Percentiles rank a stretch among this genome's conserved stretches.
phyloP scores from a whole-genome alignment of 352 stramenopile species.

The Phytophthora quininea region DNA sequence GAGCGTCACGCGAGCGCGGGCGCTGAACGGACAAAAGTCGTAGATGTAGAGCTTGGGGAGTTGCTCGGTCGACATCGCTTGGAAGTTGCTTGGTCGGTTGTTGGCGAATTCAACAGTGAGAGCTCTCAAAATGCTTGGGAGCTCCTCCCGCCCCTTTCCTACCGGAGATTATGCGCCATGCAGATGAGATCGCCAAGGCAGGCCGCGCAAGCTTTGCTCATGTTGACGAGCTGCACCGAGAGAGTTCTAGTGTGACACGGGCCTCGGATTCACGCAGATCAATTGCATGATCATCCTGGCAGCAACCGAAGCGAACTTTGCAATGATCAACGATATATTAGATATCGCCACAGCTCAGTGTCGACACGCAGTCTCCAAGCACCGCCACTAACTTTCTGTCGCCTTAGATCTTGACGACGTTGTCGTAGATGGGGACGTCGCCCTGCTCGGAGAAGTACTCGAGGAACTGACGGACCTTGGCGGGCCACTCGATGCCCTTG shows the following conservation, averaged over 20 bases:
- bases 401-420: constrained; percentile 52
- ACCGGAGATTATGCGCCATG: background rate
- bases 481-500: constrained; percentile 54
- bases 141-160: background rate
- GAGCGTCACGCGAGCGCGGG: constrained; percentile 46
- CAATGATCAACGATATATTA: background rate
- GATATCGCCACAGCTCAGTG: background rate
- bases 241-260: background rate
- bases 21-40: constrained; percentile 52
- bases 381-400: background rate
- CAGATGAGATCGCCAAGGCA: background rate
- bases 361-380: background rate
- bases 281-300: background rate
- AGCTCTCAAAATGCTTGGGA: no score
- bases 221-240: background rate
- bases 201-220: background rate
- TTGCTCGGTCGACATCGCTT: background rate
- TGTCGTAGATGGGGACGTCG: constrained; percentile 54
- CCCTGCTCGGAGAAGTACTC: constrained; percentile 47
- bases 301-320: background rate
- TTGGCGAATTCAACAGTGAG: background rate
- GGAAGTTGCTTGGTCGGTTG: background rate
- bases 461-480: constrained; percentile 54
- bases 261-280: background rate
- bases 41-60: constrained; percentile 54